Percentiles rank a stretch among this genome's conserved stretches.
Conservation (phyloP, 306 rosid genomes). For the Hippophae gyantsensis region DNA sequence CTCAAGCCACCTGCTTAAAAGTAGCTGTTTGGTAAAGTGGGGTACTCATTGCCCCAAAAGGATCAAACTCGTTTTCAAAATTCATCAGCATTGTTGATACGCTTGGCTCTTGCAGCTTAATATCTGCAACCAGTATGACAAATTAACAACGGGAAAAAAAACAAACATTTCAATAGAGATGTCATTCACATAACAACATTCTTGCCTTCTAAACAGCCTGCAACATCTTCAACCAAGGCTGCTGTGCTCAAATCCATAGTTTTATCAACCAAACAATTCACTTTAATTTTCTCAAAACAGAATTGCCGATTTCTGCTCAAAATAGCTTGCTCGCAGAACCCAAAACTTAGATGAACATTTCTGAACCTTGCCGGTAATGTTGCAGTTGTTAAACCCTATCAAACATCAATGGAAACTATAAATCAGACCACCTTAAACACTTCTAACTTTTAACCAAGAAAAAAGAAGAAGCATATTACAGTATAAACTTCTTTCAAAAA, state of each 20-base stretch:
- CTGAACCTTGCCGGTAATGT: constrained; percentile 23
- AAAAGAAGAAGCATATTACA: no score
- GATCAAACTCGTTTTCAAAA: constrained; percentile 68
- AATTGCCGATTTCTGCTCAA: constrained; percentile 22
- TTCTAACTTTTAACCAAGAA: no score
- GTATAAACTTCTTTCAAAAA: no score
- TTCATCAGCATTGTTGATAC: constrained; percentile 71
- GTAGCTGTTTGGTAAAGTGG: constrained; percentile 95
- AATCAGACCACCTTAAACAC: no score
- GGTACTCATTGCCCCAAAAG: constrained; percentile 56
- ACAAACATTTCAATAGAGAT: not conserved
- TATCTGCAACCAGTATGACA: constrained; percentile 30
- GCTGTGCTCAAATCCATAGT: constrained; percentile 47
- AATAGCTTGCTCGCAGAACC: constrained; percentile 19
- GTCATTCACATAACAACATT: constrained; percentile 10
- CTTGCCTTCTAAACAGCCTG: constrained; percentile 38
- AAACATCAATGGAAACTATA: no score
- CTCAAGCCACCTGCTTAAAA: constrained; percentile 66
- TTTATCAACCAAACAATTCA: constrained; percentile 42
- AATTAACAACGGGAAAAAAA: constrained; percentile 7
- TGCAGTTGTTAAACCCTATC: no score
- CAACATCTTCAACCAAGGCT: constrained; percentile 31
- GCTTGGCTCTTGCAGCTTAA: constrained; percentile 47
- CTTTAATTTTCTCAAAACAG: constrained; percentile 28
- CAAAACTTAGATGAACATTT: constrained; percentile 27